Evolutionary conservation across 2,329 filamentous ascomycete genomes (phyloP).

Genomic region (Pestalotiopsis sp.): DNA sequence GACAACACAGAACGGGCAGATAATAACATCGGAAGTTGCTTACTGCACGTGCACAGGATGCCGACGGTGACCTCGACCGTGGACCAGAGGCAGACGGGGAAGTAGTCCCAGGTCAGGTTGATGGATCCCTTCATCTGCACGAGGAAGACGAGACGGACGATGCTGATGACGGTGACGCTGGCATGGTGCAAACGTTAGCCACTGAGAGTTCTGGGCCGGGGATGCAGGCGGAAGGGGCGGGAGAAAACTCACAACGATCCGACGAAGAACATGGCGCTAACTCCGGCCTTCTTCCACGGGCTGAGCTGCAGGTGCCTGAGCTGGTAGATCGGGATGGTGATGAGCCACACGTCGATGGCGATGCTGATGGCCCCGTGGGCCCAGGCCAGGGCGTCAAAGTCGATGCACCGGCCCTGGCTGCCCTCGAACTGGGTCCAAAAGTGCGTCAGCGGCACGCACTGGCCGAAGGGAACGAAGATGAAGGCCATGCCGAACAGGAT

Average conservation of each 20-base stretch:
- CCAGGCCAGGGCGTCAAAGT: constrained; percentile 37
- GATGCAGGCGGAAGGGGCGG: too few species aligned
- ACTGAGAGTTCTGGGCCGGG: too few species aligned
- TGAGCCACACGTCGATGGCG: constrained; percentile 41
- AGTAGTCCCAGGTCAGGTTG: constrained; percentile 33
- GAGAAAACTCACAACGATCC: constrained; percentile 32
- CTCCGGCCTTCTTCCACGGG: constrained; percentile 48
- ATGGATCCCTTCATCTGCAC: constrained; percentile 27
- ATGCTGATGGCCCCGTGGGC: constrained; percentile 42
- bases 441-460: constrained; percentile 24
- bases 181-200: too few species aligned
- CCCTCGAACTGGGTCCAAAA: constrained; percentile 35
- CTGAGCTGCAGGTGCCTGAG: constrained; percentile 41
- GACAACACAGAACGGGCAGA: too few species aligned
- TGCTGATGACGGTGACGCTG: constrained; percentile 33
- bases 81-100: constrained; percentile 34
- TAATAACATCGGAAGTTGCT: too few species aligned
- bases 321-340: constrained; percentile 44
- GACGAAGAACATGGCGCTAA: constrained; percentile 46
- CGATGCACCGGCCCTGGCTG: constrained; percentile 27
- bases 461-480: constrained; percentile 23
- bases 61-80: constrained; percentile 36
- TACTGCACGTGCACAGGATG: constrained; percentile 34
- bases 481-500: constrained; percentile 24
- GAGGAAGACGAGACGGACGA: constrained; percentile 32